Conservation (phyloP, 169 alveolate genomes). For the Cryptosporidium ubiquitum region DNA sequence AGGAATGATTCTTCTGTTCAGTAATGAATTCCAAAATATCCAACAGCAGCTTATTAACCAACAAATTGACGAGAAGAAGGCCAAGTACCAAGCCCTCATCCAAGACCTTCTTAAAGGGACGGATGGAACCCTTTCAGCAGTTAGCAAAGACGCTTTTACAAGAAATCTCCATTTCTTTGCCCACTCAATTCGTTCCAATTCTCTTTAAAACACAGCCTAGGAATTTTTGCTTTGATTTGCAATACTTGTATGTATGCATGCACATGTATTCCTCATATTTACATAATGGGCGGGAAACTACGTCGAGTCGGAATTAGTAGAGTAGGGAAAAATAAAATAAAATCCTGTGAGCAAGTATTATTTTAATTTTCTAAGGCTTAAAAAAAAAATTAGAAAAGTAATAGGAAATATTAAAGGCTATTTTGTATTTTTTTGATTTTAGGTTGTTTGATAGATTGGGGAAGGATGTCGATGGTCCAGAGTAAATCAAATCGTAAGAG, state of each 20-base stretch:
- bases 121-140: constrained; percentile 66
- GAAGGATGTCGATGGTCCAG: constrained; percentile 16
- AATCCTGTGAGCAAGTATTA: constrained; percentile 17
- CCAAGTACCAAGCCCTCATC: constrained; percentile 76
- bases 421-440: constrained; percentile 6
- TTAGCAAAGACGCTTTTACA: constrained; percentile 71
- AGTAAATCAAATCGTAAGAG: constrained; percentile 83
- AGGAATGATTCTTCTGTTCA: constrained; percentile 87
- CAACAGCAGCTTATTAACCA: constrained; percentile 82
- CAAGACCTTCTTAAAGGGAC: constrained; percentile 69
- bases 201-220: background rate
- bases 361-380: constrained; percentile 31
- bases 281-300: constrained; percentile 54
- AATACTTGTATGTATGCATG: constrained; percentile 7
- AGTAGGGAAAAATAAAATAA: background rate
- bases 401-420: background rate
- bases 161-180: constrained; percentile 71
- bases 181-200: constrained; percentile 59
- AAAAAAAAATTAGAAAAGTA: constrained; percentile 21
- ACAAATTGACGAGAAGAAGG: constrained; percentile 84
- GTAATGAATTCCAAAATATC: constrained; percentile 82
- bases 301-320: constrained; percentile 72
- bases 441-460: constrained; percentile 1
- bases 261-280: constrained; percentile 8
- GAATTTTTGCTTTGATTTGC: background rate